Evolutionary conservation across 345 rosid species (phyloP).

Genomic region (Gossypioides kirkii): DNA sequence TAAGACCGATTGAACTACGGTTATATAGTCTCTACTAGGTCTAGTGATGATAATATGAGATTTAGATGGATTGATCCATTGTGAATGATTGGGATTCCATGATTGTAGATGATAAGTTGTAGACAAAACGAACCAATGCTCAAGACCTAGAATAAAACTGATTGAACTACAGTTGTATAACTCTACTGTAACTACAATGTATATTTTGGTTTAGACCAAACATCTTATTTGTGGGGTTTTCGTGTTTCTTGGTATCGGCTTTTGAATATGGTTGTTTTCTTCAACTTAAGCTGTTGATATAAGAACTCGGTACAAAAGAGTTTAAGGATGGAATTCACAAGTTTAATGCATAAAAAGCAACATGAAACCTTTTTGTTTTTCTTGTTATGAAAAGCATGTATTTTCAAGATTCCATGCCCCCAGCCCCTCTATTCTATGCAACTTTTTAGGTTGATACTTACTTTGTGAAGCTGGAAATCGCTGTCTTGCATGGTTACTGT

Average conservation of each 20-base stretch:
- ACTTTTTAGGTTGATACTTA: background rate
- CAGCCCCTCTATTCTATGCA: no score
- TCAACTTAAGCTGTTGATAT: background rate
- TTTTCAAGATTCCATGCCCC: no score
- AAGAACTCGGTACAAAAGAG: background rate
- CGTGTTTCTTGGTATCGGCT: background rate
- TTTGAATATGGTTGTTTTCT: background rate
- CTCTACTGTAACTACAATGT: background rate
- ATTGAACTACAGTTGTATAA: background rate
- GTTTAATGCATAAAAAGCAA: background rate
- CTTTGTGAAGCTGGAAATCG: no score
- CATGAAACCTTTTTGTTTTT: background rate
- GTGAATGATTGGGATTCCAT: background rate
- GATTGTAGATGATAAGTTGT: background rate
- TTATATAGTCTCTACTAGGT: background rate
- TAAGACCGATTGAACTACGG: background rate
- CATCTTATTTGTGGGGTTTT: background rate
- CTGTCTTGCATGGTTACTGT: background rate
- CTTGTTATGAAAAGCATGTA: background rate
- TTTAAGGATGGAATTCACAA: background rate
- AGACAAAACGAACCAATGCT: background rate
- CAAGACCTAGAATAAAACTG: background rate
- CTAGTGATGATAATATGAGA: background rate
- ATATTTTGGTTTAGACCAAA: background rate
- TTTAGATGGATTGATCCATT: background rate